phyloP scores from a whole-genome alignment of 1,284 basidiomycete genomes.

The Austroboletus rostrupii region DNA sequence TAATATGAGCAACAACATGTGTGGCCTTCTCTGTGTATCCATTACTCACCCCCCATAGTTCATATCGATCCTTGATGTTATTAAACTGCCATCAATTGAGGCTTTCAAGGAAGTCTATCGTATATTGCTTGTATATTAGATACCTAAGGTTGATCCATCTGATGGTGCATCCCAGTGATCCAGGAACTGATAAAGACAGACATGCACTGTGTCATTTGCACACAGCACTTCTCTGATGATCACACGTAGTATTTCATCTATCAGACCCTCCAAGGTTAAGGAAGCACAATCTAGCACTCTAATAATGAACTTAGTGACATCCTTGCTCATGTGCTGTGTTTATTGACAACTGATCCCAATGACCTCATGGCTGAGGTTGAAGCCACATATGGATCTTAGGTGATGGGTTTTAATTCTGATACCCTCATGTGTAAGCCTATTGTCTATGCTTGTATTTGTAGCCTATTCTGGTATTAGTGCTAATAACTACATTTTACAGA shows the following conservation, averaged over 20 bases:
- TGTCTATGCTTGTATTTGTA: neutral
- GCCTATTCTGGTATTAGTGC: neutral
- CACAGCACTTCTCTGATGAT: slow-evolving; percentile 80
- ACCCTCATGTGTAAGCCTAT: neutral
- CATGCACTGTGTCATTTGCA: slow-evolving; percentile 70
- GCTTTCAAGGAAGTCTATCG: slow-evolving; percentile 91
- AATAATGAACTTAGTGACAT: neutral
- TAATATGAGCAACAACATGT: slow-evolving; percentile 88
- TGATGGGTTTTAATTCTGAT: neutral
- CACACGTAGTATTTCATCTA: slow-evolving; percentile 79
- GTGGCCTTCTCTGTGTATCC: slow-evolving; percentile 26
- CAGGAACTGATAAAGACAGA: slow-evolving; percentile 77
- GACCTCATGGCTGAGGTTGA: neutral
- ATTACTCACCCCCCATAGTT: slow-evolving; percentile 51
- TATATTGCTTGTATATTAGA: slow-evolving; percentile 36
- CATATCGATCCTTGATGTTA: slow-evolving; percentile 92
- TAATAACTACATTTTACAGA: neutral
- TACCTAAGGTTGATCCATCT: neutral
- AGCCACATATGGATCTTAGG: neutral
- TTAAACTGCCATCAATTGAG: slow-evolving; percentile 86
- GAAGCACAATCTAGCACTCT: neutral
- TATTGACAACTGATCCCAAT: neutral
- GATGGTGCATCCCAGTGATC: slow-evolving; percentile 46
- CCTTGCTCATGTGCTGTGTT: neutral
- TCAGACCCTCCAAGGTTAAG: slow-evolving; percentile 85